A percentile compares a stretch with the other conserved stretches of the same genome.
phyloP scores from a whole-genome alignment of 805 yeast genomes.

The Hyphopichia homilentoma region DNA sequence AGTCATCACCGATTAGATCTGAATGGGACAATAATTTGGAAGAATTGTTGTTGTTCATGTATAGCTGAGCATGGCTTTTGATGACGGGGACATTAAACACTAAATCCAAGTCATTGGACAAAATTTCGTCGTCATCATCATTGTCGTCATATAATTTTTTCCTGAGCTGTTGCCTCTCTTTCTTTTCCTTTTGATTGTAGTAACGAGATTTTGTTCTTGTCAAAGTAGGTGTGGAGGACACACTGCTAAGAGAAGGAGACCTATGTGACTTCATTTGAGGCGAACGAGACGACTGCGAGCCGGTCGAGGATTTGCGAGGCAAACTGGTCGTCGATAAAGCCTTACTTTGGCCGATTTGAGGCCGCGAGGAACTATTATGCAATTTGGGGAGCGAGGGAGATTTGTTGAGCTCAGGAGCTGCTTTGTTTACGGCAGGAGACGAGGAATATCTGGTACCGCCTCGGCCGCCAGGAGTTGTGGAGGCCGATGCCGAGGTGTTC shows the following conservation, averaged over 20 bases:
- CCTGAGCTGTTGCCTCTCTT: constrained; percentile 32
- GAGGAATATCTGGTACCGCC: too few relatives aligned
- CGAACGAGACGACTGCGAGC: constrained; percentile 2
- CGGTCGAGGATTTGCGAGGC: constrained; percentile 6
- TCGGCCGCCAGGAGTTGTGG: too few relatives aligned
- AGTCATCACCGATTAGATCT: constrained; percentile 22
- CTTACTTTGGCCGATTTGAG: neutral
- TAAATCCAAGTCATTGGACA: constrained; percentile 34
- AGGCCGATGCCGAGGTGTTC: too few relatives aligned
- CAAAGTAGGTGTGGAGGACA: constrained; percentile 17
- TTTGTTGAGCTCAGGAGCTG: neutral
- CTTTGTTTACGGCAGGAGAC: too few relatives aligned
- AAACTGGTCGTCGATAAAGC: constrained; percentile 8
- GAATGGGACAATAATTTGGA: constrained; percentile 19
- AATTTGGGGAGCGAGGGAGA: neutral
- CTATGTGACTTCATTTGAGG: too few relatives aligned
- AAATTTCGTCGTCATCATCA: constrained; percentile 38
- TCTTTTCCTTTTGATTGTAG: constrained; percentile 32
- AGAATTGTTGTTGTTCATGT: constrained; percentile 13
- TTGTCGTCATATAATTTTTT: constrained; percentile 40
- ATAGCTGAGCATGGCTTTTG: constrained; percentile 31
- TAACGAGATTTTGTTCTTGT: constrained; percentile 32
- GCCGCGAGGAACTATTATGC: too few relatives aligned
- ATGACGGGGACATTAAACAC: constrained; percentile 44
- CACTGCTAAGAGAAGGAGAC: constrained; percentile 5